Base-by-base conservation (phyloP, 2,329 filamentous ascomycete species). In the Pseudofabraea citricarpa region DNA sequence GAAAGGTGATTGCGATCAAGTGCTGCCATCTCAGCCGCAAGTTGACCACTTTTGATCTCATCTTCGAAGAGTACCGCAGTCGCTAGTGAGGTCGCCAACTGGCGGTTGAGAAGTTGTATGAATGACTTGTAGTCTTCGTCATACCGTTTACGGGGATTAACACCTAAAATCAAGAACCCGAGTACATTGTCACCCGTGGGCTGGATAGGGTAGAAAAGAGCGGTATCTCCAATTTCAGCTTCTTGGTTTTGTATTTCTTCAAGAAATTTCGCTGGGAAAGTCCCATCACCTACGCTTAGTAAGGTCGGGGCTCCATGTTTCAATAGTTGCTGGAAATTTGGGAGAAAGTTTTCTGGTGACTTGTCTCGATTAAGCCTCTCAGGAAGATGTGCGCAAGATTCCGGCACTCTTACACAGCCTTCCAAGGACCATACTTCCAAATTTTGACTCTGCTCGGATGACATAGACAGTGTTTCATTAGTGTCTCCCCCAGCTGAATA, bases 121-220 rank as follows among this genome's bases (percentile, higher is more conserved):
- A 85, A 87, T 7, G 86, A 72, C 32, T 73, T 74, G 55, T 88
- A 88, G 49, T 87, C 83, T 47, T 83, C 81, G 54, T 88, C 85
- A 48, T 85, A 87, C 0, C 83, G 83, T 33, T 82, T 70, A 36
- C 83, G 69, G 6, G 85, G 82, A 55, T 88, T 88, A 9, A 87
- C 68, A 2, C 83, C 85, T 29, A 88, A 68, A 15, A 88, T 71
- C 7, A 88, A 65, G 49, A 87, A 77, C 0, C 83, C 85, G 47
- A 86, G 72, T 0, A 78, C 77, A 10, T 73, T 72, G 43, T 87
- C 83, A 21, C 70, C 81, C 3, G 79, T 85, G 0, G 82, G 74
- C 5, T 84, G 79, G 31, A 89, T 83, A 0, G 85, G 83, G 49
- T 80, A 79, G 13, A 88, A 74, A 3, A 87, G 78, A 15, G 83